Percentiles rank a stretch among this genome's conserved stretches.
phyloP scores from a whole-genome alignment of 352 stramenopile genomes.

The Lagenidium giganteum region DNA sequence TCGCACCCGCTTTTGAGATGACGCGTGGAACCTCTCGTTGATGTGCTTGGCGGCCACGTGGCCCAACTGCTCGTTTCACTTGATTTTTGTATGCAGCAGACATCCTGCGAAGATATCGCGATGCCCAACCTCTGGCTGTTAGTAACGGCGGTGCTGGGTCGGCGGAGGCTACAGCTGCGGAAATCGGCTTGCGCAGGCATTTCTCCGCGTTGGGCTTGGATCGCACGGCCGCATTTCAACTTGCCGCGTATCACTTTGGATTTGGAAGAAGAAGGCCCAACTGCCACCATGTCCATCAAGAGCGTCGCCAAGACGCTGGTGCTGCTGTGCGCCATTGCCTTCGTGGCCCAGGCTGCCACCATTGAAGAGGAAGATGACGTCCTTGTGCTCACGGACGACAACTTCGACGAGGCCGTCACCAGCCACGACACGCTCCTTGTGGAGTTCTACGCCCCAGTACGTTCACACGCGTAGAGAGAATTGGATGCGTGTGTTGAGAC shows the following conservation, averaged over 20 bases:
- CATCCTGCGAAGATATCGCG: too few species aligned
- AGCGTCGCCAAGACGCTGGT: conserved; percentile 32
- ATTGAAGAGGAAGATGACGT: conserved; percentile 89
- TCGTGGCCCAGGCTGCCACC: conserved; percentile 36
- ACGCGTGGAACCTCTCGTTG: too few species aligned
- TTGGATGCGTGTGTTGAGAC: not conserved
- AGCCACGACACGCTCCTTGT: conserved; percentile 86
- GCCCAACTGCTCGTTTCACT: conserved; percentile 2
- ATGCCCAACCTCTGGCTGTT: too few species aligned
- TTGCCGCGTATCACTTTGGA: conserved; percentile 16
- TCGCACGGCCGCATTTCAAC: not conserved
- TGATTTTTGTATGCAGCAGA: conserved; percentile 12
- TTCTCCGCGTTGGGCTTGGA: conserved; percentile 10
- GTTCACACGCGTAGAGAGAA: too few species aligned
- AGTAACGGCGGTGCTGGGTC: conserved; percentile 1
- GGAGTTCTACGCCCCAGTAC: conserved; percentile 90
- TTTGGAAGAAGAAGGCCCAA: conserved; percentile 10
- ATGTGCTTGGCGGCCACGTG: conserved; percentile 16
- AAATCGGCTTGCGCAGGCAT: conserved; percentile 29
- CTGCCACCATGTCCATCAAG: conserved; percentile 62
- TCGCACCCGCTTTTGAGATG: too few species aligned
- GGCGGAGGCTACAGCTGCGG: conserved; percentile 23
- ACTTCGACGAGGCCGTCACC: conserved; percentile 86
- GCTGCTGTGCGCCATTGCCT: conserved; percentile 44
- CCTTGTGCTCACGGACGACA: conserved; percentile 88